Evolutionary conservation across 345 rosid species (phyloP).

Genomic region (Arabidopsis suecica): DNA sequence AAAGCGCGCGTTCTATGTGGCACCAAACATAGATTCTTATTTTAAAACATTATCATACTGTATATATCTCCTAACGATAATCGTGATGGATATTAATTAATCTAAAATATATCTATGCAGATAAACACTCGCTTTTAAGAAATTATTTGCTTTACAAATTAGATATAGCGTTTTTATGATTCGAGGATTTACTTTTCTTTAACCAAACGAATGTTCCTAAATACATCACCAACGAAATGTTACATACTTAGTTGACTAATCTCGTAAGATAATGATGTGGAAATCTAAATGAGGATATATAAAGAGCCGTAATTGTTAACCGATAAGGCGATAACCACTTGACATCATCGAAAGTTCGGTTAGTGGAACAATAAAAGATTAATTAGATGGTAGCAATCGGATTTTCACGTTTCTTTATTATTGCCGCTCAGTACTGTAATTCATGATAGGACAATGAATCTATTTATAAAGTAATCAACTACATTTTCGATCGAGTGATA

Average conservation of each 20-base stretch:
- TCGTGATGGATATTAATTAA: conserved; percentile 28
- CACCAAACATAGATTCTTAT: conserved; percentile 10
- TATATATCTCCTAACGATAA: conserved; percentile 30
- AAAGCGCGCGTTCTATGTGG: conserved; percentile 39
- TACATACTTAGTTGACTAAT: conserved; percentile 33
- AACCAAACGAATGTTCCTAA: conserved; percentile 27
- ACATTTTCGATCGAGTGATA: not conserved
- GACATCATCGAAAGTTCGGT: conserved; percentile 29
- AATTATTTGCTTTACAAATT: not conserved
- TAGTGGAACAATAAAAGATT: conserved; percentile 23
- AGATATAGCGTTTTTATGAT: conserved; percentile 19
- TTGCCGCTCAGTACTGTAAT: not conserved
- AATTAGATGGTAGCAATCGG: not conserved
- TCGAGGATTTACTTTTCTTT: conserved; percentile 20
- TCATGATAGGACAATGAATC: not conserved
- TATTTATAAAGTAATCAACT: not conserved
- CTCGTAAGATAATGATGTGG: conserved; percentile 29
- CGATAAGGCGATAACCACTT: conserved; percentile 37
- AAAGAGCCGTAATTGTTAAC: conserved; percentile 5
- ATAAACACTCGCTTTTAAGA: conserved; percentile 29
- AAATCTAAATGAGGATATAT: conserved; percentile 4
- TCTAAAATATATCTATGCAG: conserved; percentile 6
- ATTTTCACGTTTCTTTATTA: conserved; percentile 12
- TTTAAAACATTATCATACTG: conserved; percentile 5
- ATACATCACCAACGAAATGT: conserved; percentile 34